A percentile compares a stretch with the other conserved stretches of the same genome.
phyloP scores from a whole-genome alignment of 495 filamentous ascomycete genomes.

The Penicillium verhagenii region DNA sequence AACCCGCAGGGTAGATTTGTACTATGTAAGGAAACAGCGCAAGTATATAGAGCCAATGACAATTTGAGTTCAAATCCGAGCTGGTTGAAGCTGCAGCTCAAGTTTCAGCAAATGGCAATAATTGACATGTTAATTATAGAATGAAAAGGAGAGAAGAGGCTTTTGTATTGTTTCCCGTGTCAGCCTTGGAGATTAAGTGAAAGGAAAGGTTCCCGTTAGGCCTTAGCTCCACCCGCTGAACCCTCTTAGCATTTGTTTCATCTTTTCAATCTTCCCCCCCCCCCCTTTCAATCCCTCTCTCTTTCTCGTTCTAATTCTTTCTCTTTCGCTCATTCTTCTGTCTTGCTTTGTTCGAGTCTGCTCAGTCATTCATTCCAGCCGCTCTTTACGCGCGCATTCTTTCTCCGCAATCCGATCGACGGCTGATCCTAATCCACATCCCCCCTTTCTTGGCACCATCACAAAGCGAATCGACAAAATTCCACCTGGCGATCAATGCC shows the following conservation, averaged over 20 bases:
- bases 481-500: slow-evolving; percentile 12
- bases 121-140: neutral
- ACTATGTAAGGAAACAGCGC: neutral
- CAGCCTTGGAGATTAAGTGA: neutral
- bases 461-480: slow-evolving; percentile 12
- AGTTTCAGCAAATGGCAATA: neutral
- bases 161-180: neutral
- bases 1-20: neutral
- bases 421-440: slow-evolving; percentile 11
- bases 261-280: neutral
- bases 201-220: neutral
- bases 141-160: neutral
- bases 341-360: neutral
- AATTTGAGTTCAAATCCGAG: too few relatives aligned
- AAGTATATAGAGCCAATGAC: neutral
- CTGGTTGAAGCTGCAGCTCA: neutral
- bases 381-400: slow-evolving; percentile 17
- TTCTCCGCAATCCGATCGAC: slow-evolving; percentile 23
- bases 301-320: neutral
- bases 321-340: slow-evolving; percentile 3
- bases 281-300: neutral
- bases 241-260: slow-evolving; percentile 9
- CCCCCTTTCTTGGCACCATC: slow-evolving; percentile 26
- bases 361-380: slow-evolving; percentile 16
- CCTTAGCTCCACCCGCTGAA: neutral